phyloP scores from a whole-genome alignment of 2,329 filamentous ascomycete species.

The Paramyrothecium sp. region DNA sequence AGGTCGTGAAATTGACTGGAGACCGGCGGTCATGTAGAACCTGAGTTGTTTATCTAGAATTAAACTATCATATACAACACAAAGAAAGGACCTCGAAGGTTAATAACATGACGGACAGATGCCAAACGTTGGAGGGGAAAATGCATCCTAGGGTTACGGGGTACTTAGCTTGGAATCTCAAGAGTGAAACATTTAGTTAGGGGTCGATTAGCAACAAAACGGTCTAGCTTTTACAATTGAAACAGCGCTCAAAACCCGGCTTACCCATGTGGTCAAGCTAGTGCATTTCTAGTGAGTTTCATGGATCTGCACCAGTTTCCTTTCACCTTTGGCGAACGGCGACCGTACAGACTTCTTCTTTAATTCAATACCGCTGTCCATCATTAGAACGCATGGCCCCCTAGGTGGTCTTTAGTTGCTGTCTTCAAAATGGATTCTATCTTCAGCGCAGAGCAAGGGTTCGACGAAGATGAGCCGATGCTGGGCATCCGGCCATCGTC shows the following conservation, averaged over 20 bases:
- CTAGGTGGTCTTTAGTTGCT: neutral
- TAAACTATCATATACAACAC: too few relatives aligned
- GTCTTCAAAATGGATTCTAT: neutral
- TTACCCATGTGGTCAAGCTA: neutral
- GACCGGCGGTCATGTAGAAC: too few relatives aligned
- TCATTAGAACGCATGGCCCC: neutral
- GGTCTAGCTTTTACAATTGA: neutral
- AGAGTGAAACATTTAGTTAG: too few relatives aligned
- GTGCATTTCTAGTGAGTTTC: neutral
- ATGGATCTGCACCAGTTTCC: neutral
- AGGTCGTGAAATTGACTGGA: too few relatives aligned
- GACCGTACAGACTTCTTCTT: neutral
- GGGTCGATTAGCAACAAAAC: too few relatives aligned
- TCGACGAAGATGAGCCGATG: neutral
- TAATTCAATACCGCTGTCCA: neutral
- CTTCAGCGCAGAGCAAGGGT: neutral
- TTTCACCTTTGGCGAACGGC: neutral
- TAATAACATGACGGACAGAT: too few relatives aligned
- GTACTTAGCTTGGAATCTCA: too few relatives aligned
- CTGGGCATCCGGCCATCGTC: neutral
- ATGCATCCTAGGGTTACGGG: too few relatives aligned
- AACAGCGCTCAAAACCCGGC: neutral
- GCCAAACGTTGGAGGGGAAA: too few relatives aligned
- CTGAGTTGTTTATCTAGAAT: too few relatives aligned
- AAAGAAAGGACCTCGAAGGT: too few relatives aligned